Base-by-base conservation (phyloP, 176 grass and related monocot species). In the Eragrostis nindensis region DNA sequence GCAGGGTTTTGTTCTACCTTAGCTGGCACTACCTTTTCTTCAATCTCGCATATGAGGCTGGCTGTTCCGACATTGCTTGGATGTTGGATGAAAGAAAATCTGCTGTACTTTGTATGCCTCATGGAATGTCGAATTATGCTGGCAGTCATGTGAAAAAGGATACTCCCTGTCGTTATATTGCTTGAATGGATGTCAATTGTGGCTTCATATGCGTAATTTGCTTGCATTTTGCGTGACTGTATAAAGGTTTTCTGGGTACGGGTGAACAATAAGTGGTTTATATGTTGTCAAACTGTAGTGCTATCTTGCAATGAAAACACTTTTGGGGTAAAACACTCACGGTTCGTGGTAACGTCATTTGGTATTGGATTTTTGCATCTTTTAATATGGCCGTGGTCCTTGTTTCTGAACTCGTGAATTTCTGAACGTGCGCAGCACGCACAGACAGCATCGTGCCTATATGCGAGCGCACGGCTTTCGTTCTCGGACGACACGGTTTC, bases 1-100 rank as follows among this genome's bases (percentile, higher is more conserved):
- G 48, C 57, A 72, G 4, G 14, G 72, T 66, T 19, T 73, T 85
- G 73, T 76, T 66, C 66, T 49, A 30, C 64, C 50, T 77, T 76
- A 67, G n/a, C 48, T 86, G 66, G 17, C 52, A 73, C 22, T 19
- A 8, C 48, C 41, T 27, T 22, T 29, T 64, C 8, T 75, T 70
- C 30, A 38, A 18, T 70, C 56, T 53, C 14, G 8, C 71, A 10
- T 9, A n/a, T 12, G 11, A 70, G 62, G 16, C 8, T 38, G 42
- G 50, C 42, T 84, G 49, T 16, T 68, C 10, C 41, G 5, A 3
- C 15, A 47, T 36, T 76, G 40, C 22, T 75, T 36, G 32, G 32
- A 36, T 36, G 32, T 36, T 62, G 44, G 8, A 44, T 54, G 19
- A 54, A n/a, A 70, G 38, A 47, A 30, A 68, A 22, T 8, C 42